phyloP scores from a whole-genome alignment of 2,329 filamentous ascomycete genomes.

The Monilinia vaccinii-corymbosi region DNA sequence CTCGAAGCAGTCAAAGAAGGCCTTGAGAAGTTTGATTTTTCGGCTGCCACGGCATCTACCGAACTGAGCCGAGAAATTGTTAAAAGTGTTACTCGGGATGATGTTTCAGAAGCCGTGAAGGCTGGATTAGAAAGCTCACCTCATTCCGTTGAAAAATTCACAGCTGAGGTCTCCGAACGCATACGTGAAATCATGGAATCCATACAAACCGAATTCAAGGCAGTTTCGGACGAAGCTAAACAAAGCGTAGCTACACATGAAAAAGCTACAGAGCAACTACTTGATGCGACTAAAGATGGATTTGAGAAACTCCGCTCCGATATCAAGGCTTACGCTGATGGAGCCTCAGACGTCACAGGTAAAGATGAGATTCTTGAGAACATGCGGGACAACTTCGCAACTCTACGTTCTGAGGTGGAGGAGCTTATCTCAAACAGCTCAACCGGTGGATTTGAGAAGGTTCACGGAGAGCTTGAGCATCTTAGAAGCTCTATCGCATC shows the following conservation, averaged over 20 bases:
- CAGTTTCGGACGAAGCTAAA: conserved; percentile 56
- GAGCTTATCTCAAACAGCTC: conserved; percentile 45
- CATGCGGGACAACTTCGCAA: conserved; percentile 56
- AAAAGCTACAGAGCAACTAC: conserved; percentile 76
- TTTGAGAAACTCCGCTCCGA: conserved; percentile 71
- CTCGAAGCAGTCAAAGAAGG: conserved; percentile 54
- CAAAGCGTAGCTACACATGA: conserved; percentile 72
- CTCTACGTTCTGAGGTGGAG: conserved; percentile 57
- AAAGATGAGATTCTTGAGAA: conserved; percentile 73
- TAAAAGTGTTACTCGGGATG: conserved; percentile 39
- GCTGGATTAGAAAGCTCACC: conserved; percentile 44
- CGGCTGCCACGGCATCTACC: conserved; percentile 38
- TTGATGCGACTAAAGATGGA: conserved; percentile 81
- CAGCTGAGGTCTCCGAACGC: conserved; percentile 43
- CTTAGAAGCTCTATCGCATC: conserved; percentile 48
- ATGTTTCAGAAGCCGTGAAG: conserved; percentile 48
- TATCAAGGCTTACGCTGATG: conserved; percentile 74
- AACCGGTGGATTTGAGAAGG: conserved; percentile 44
- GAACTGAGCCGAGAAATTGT: conserved; percentile 45
- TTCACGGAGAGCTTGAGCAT: conserved; percentile 48
- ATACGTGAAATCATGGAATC: conserved; percentile 57
- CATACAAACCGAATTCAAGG: conserved; percentile 50
- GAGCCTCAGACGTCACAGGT: conserved; percentile 55
- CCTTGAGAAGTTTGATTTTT: conserved; percentile 48
- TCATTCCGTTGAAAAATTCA: conserved; percentile 33